A percentile compares a stretch with the other conserved stretches of the same genome.
Conservation (phyloP, 176 grass and related monocot genomes). For the Rhynchospora pubera region DNA sequence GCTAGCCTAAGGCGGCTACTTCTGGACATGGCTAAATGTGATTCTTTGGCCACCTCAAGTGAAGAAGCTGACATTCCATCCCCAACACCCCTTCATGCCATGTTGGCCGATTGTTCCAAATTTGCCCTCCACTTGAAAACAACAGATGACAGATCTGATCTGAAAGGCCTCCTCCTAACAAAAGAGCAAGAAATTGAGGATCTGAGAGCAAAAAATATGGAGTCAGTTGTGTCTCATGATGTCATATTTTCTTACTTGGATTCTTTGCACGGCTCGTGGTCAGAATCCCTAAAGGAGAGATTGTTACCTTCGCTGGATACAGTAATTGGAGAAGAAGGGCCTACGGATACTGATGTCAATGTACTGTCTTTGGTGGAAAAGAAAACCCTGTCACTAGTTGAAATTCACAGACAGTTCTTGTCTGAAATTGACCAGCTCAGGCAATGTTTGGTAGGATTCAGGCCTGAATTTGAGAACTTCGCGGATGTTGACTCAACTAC, state of each 20-base stretch:
- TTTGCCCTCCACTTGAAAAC: constrained; percentile 53
- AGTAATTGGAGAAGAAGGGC: constrained; percentile 37
- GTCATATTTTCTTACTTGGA: constrained; percentile 52
- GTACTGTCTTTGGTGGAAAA: constrained; percentile 49
- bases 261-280: constrained; percentile 41
- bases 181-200: constrained; percentile 69
- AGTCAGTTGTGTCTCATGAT: constrained; percentile 41
- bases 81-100: constrained; percentile 33
- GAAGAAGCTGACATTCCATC: constrained; percentile 33
- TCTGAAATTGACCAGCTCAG: constrained; percentile 58
- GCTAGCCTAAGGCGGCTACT: constrained; percentile 46
- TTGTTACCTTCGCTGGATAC: constrained; percentile 47
- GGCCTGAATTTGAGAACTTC: constrained; percentile 39
- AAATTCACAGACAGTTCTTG: constrained; percentile 47
- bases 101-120: constrained; percentile 82
- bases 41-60: constrained; percentile 15
- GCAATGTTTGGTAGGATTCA: constrained; percentile 49
- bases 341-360: constrained; percentile 27
- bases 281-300: constrained; percentile 38
- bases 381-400: constrained; percentile 41
- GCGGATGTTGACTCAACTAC: constrained; percentile 25
- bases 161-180: neutral
- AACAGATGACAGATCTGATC: constrained; percentile 12
- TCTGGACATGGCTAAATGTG: constrained; percentile 34
- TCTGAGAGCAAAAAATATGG: constrained; percentile 38